Evolutionary conservation across 768 basidiomycete genomes (phyloP), one percentile per base, ranked within the genome.

Genomic region (Paxillus involutus): DNA sequence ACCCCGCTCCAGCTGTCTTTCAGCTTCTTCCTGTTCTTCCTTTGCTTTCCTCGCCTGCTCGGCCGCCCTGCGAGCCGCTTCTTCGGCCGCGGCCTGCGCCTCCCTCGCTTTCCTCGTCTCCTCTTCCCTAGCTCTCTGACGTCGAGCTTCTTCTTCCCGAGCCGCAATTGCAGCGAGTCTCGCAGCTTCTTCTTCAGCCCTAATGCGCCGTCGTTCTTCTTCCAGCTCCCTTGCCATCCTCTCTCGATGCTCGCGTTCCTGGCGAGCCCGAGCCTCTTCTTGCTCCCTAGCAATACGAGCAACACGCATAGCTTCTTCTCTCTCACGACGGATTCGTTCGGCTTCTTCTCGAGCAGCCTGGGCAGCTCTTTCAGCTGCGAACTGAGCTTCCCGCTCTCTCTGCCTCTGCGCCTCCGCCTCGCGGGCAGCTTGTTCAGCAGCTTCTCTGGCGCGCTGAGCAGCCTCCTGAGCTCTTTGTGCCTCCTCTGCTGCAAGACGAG

Each of bases 211-310:
- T 3, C 62, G 59, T 52, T 68, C 68, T 30, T 57, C 58, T 29
- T 68, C 69, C 14, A 53, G 42, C 41, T 63, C 58, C 12, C 49
- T 59, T 36, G 19, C 48, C 44, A 56, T 51, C 47, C 13, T 53
- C 29, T 64, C 60, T 26, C 60, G 60, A 26, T 48, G 64, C 40
- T 60, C 54, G 6, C 49, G 58, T 45, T 70, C 69, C 49, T 59
- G 54, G 6, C 69, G 60, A 14, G 55, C 69, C 9, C 59, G 48
- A 4, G 62, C 64, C 43, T 69, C 68, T 0, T 67, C 68, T 26
- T 52, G 42, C 30, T 66, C 55, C 24, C 17, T 52, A 13, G 69
- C 68, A 6, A 57, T 24, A 9, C 58, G 51, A n/a, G 64, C 69
- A 19, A 64, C 69, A 44, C 44, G 42, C 6, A 44, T 55, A 0